Conservation (phyloP, 164 flowering plant genomes). For the Vitis vinifera region ASM3070453v1 NC_081809.1:10383501-10384000, state of each 20-base stretch:
- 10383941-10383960: no score
- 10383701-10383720: conserved; percentile 1
- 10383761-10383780: not conserved
- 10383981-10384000: no score
- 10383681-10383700: not conserved
- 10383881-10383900: no score
- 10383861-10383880: no score
- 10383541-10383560: conserved; percentile 6
- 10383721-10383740: conserved; percentile 3
- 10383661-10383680: not conserved
- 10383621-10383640: not conserved
- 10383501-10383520: no score
- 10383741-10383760: conserved; percentile 11
- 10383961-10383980: no score
- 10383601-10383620: conserved; percentile 1
- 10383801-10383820: conserved; percentile 7
- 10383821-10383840: not conserved
- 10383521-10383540: not conserved
- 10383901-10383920: no score
- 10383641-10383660: not conserved
- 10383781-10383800: conserved; percentile 8
- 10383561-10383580: not conserved
- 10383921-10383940: no score
- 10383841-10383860: not conserved
- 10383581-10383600: not conserved